These are phyloP conservation scores for Rhododendron vialii DNA, from an alignment of 148 eudicot species.

Conservation along the genomic window DNA sequence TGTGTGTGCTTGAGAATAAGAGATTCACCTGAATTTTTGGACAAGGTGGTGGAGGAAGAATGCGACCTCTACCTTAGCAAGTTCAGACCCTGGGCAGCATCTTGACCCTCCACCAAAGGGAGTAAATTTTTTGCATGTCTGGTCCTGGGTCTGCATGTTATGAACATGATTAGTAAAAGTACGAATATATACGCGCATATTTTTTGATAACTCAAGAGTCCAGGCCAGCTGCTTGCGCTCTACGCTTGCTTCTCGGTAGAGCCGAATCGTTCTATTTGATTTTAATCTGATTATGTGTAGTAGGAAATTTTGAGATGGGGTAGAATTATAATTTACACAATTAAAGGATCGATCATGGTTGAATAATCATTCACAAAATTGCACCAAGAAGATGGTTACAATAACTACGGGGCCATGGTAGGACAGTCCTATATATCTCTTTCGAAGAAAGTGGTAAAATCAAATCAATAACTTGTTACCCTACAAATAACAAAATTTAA, in stretches of 20 bases:
- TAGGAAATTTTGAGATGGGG: not conserved
- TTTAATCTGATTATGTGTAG: not conserved
- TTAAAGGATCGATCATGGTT: not conserved
- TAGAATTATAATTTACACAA: not conserved
- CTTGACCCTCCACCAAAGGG: slow-evolving; percentile 70
- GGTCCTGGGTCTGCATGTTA: slow-evolving; percentile 33
- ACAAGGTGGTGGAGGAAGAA: slow-evolving; percentile 68
- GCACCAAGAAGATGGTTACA: not conserved
- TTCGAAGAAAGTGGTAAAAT: not conserved
- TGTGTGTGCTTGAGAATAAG: not conserved
- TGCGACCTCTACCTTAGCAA: slow-evolving; percentile 57
- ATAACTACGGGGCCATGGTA: not conserved
- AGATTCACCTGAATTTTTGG: slow-evolving; percentile 45
- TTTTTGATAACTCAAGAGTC: too few relatives aligned
- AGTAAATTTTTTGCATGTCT: slow-evolving; percentile 49
- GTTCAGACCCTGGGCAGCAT: slow-evolving; percentile 65
- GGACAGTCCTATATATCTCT: not conserved
- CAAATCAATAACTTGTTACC: not conserved
- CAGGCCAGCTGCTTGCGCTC: too few relatives aligned
- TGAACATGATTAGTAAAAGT: not conserved
- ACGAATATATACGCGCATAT: not conserved
- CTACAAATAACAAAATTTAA: not conserved
- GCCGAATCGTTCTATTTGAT: not conserved
- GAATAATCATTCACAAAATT: not conserved
- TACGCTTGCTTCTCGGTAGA: too few relatives aligned